These are phyloP conservation scores for Pseudogymnoascus sp. DNA, from an alignment of 2,329 filamentous ascomycete genomes.

Conservation along the genomic window DNA sequence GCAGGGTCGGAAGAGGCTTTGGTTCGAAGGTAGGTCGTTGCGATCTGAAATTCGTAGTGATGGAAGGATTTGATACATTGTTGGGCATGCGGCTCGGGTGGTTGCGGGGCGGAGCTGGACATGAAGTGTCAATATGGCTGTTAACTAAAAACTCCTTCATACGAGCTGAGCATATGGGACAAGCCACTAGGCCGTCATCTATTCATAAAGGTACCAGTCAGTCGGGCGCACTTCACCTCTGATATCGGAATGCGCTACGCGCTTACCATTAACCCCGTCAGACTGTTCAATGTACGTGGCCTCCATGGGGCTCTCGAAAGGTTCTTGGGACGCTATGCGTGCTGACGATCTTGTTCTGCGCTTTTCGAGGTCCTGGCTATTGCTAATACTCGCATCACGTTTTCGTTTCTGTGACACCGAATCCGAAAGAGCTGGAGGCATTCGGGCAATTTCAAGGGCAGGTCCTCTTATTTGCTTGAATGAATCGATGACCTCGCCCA, in stretches of 20 bases:
- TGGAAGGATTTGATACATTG: background rate
- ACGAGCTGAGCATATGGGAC: constrained; percentile 70
- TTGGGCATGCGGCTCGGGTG: constrained; percentile 20
- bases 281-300: background rate
- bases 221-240: background rate
- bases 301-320: background rate
- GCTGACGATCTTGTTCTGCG: constrained; percentile 6
- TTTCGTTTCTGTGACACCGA: constrained; percentile 47
- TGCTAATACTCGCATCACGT: constrained; percentile 23
- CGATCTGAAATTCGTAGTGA: background rate
- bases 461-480: constrained; percentile 61
- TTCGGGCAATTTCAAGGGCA: constrained; percentile 58
- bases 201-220: background rate
- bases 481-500: constrained; percentile 77
- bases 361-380: background rate
- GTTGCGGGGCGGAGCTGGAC: background rate
- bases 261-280: background rate
- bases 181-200: constrained; percentile 61
- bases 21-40: constrained; percentile 17
- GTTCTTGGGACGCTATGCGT: constrained; percentile 4
- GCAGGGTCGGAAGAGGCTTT: constrained; percentile 71
- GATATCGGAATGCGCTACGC: background rate
- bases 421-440: constrained; percentile 27
- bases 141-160: constrained; percentile 80
- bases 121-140: constrained; percentile 60